These are phyloP conservation scores for Starmerella apicola DNA, from an alignment of 805 yeast genomes.

Conservation along the genomic window DNA sequence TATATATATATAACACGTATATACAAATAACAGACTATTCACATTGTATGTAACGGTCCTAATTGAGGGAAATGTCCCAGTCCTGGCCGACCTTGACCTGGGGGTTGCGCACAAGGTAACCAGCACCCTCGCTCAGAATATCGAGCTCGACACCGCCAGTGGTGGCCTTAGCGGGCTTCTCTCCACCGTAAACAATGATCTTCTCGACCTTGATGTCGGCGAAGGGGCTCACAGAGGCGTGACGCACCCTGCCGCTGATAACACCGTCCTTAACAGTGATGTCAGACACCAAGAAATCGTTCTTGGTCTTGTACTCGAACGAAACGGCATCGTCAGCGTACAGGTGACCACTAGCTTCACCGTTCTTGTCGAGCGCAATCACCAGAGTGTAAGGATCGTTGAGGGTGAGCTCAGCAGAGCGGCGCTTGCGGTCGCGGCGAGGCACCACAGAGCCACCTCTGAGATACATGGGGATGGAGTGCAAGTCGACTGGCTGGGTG, in stretches of 20 bases:
- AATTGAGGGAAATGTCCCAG: conserved; percentile 33
- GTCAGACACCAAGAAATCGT: conserved; percentile 37
- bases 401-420: conserved; percentile 64
- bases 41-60: too few species aligned
- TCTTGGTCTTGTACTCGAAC: conserved; percentile 37
- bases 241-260: conserved; percentile 11
- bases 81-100: conserved; percentile 32
- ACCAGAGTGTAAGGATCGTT: conserved; percentile 71
- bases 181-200: conserved; percentile 24
- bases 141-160: conserved; percentile 1
- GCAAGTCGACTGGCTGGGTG: conserved; percentile 35
- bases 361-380: conserved; percentile 40
- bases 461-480: conserved; percentile 55
- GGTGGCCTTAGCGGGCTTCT: conserved; percentile 24
- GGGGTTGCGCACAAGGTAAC: conserved; percentile 39
- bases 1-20: background rate
- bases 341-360: conserved; percentile 43
- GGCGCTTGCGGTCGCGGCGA: conserved; percentile 59
- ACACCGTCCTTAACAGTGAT: conserved; percentile 28
- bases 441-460: conserved; percentile 71
- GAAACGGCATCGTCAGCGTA: conserved; percentile 83
- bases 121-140: conserved; percentile 14
- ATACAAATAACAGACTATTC: too few species aligned
- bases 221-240: conserved; percentile 6
- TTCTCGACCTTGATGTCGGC: conserved; percentile 19